phyloP scores from a whole-genome alignment of 1,284 basidiomycete species.

The Marasmius sp. region DNA sequence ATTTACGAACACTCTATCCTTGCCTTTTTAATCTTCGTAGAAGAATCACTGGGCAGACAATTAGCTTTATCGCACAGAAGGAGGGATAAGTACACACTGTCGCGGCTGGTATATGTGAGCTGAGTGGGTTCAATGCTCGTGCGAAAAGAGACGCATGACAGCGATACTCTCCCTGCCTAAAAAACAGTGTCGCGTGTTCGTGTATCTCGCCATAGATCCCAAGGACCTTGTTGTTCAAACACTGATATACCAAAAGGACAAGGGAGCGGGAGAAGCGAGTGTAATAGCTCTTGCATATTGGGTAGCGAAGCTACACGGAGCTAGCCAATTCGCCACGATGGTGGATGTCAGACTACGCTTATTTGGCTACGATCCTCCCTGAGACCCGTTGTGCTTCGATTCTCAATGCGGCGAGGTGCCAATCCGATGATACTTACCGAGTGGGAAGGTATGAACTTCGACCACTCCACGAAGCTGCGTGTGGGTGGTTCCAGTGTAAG shows the following conservation, averaged over 20 bases:
- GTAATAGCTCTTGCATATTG: neutral
- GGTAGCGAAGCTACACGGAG: neutral
- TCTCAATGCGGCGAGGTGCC: no score
- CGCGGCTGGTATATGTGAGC: neutral
- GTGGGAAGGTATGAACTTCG: no score
- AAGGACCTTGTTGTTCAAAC: neutral
- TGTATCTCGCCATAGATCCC: no score
- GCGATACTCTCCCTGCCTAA: no score
- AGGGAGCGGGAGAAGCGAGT: neutral
- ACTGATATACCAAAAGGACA: neutral
- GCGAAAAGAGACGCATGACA: no score
- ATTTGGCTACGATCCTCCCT: neutral
- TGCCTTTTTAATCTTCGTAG: neutral
- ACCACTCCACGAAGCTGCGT: no score
- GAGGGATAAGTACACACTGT: neutral
- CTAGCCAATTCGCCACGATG: neutral
- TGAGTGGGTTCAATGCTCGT: no score
- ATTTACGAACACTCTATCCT: neutral
- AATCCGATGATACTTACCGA: no score
- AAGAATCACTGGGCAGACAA: neutral
- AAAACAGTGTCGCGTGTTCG: no score
- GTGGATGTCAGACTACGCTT: neutral
- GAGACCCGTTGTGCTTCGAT: neutral
- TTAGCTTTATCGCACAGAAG: neutral
- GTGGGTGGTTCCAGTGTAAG: no score